Evolutionary conservation across 192 early-diverging fungal genomes (phyloP).

Genomic region (Backusella tarrabulga): DNA sequence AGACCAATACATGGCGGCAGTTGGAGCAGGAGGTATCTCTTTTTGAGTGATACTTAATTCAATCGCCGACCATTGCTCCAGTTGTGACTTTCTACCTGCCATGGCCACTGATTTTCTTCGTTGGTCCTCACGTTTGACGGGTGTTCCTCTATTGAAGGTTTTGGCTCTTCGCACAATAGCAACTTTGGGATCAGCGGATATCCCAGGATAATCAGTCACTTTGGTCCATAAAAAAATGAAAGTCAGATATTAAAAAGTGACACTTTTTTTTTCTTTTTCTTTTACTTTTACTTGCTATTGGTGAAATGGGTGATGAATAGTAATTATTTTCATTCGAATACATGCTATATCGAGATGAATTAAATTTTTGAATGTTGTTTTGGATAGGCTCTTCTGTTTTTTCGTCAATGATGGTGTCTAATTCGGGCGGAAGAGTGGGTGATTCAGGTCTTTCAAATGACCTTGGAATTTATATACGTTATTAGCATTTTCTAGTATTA

Average conservation of each 20-base stretch:
- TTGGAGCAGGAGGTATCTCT: constrained; percentile 57
- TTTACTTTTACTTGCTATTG: not conserved
- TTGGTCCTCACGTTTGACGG: not conserved
- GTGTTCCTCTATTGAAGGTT: not conserved
- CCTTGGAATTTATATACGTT: not conserved
- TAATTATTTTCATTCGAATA: not conserved
- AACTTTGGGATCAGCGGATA: not conserved
- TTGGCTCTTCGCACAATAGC: not conserved
- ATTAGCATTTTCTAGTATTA: not conserved
- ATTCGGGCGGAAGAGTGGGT: constrained; percentile 19
- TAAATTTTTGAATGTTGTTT: not conserved
- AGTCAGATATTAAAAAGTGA: not conserved
- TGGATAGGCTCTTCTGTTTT: not conserved
- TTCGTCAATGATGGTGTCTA: not conserved
- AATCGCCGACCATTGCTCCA: constrained; percentile 9
- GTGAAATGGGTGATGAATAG: not conserved
- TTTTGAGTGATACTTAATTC: constrained; percentile 11
- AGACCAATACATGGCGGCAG: constrained; percentile 83
- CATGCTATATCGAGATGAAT: not conserved
- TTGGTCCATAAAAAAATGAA: not conserved
- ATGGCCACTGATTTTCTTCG: not conserved
- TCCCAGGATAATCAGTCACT: not conserved
- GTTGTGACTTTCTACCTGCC: not conserved
- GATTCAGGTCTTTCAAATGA: constrained; percentile 27
- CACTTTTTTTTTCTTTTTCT: not conserved